A percentile compares a stretch with the other conserved stretches of the same genome.
phyloP scores from a whole-genome alignment of 164 flowering plant species.

The Cinnamomum micranthum region DNA sequence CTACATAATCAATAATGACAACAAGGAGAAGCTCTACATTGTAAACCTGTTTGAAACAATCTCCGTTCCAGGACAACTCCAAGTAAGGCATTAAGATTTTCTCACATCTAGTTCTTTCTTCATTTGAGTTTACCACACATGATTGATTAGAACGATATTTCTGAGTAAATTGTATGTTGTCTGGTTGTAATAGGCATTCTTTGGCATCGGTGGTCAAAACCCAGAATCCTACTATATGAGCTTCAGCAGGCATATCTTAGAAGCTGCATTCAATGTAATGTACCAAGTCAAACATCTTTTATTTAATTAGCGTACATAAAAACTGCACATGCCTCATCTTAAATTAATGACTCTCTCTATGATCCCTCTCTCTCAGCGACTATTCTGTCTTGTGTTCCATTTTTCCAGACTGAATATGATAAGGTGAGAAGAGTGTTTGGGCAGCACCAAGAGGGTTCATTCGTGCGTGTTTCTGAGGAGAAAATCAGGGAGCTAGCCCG shows the following conservation, averaged over 20 bases:
- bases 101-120: too few species aligned
- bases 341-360: too few species aligned
- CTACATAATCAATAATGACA: constrained; percentile 13
- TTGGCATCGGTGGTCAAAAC: constrained; percentile 44
- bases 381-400: not conserved
- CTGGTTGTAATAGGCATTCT: constrained; percentile 31
- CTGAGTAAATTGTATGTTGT: not conserved
- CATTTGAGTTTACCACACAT: too few species aligned
- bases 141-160: too few species aligned
- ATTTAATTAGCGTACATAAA: too few species aligned
- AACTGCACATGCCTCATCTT: too few species aligned
- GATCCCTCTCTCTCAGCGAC: not conserved
- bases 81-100: not conserved
- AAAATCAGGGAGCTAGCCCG: constrained; percentile 30
- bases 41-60: constrained; percentile 3
- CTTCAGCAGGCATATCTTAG: constrained; percentile 38
- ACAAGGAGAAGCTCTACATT: constrained; percentile 17
- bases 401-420: constrained; percentile 30
- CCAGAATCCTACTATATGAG: constrained; percentile 30
- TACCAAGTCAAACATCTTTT: not conserved
- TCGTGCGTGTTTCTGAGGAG: constrained; percentile 37
- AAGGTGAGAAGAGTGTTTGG: constrained; percentile 28
- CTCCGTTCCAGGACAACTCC: too few species aligned
- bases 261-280: constrained; percentile 63
- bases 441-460: constrained; percentile 24